phyloP scores from a whole-genome alignment of 129 eudicot genomes.

The Helichrysum umbraculigerum region DNA sequence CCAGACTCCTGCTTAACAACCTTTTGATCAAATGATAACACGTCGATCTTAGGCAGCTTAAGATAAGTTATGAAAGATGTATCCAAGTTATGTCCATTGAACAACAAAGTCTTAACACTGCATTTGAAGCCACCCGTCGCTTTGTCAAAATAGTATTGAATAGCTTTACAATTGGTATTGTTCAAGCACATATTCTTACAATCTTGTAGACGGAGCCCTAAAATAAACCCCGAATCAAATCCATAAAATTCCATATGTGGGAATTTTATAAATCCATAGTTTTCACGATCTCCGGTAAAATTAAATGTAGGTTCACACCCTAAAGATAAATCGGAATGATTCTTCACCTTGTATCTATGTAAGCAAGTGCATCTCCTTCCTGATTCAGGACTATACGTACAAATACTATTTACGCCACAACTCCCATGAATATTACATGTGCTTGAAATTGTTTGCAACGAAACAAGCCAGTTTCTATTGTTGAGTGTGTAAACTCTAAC shows the following conservation, averaged over 20 bases:
- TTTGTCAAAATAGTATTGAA: constrained; percentile 15
- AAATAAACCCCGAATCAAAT: not conserved
- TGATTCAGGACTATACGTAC: not conserved
- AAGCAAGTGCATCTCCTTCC: constrained; percentile 1
- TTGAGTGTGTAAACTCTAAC: constrained; percentile 3
- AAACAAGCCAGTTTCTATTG: not conserved
- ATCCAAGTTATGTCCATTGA: constrained; percentile 14
- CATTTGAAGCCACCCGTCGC: constrained; percentile 5
- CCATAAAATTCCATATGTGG: constrained; percentile 8
- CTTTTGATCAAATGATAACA: not conserved
- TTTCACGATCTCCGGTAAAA: not conserved
- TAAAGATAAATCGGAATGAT: not conserved
- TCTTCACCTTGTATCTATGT: constrained; percentile 6
- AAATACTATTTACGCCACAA: constrained; percentile 1
- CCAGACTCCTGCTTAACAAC: not conserved
- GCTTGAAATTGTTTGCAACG: not conserved
- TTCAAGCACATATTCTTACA: not conserved
- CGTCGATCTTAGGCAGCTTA: constrained; percentile 15
- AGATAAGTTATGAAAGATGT: not conserved
- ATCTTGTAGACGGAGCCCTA: not conserved
- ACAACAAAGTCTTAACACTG: constrained; percentile 20
- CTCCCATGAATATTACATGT: not conserved
- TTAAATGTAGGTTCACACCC: constrained; percentile 11
- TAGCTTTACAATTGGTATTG: constrained; percentile 27
- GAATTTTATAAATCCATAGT: not conserved